Percentiles rank a stretch among this genome's conserved stretches.
Evolutionary conservation across 2,329 filamentous ascomycete species (phyloP).

Genomic region (Aspergillus caelatus): DNA sequence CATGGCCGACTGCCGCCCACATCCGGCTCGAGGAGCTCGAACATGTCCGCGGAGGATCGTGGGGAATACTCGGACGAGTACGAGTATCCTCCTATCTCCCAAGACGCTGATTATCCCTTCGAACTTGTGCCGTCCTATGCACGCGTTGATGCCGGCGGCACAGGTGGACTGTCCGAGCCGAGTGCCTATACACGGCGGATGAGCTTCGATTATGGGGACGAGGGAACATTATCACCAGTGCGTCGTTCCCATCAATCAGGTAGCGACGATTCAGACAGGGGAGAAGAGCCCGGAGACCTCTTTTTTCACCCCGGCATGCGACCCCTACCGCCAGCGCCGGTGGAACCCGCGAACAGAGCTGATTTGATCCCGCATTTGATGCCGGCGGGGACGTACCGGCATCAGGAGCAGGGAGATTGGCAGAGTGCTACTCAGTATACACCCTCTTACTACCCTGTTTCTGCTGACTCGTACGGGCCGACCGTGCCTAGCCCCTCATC

Average conservation of each 20-base stretch:
- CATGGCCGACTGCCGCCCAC: slow-evolving; percentile 22
- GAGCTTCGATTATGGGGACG: slow-evolving; percentile 93
- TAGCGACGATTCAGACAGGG: slow-evolving; percentile 68
- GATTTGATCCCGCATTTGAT: slow-evolving; percentile 51
- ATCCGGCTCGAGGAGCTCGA: slow-evolving; percentile 32
- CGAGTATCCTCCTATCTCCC: slow-evolving; percentile 44
- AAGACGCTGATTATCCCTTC: slow-evolving; percentile 61
- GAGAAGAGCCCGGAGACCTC: slow-evolving; percentile 83
- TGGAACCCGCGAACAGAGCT: slow-evolving; percentile 54
- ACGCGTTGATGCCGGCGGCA: slow-evolving; percentile 82
- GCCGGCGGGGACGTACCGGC: slow-evolving; percentile 62
- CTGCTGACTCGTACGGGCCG: slow-evolving; percentile 57
- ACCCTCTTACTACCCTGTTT: slow-evolving; percentile 39
- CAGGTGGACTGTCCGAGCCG: slow-evolving; percentile 83
- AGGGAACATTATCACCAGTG: slow-evolving; percentile 69
- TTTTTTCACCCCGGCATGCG: slow-evolving; percentile 88
- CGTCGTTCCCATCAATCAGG: slow-evolving; percentile 47
- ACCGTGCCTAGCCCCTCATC: slow-evolving; percentile 45
- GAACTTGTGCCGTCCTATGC: slow-evolving; percentile 61
- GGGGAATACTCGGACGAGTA: slow-evolving; percentile 36
- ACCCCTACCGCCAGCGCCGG: slow-evolving; percentile 66
- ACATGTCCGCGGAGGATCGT: slow-evolving; percentile 28
- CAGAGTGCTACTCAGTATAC: slow-evolving; percentile 40
- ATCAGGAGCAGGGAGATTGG: slow-evolving; percentile 48
- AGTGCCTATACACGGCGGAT: slow-evolving; percentile 65